Conservation (phyloP, 495 filamentous ascomycete genomes). For the Parathielavia hyrcaniae region DNA sequence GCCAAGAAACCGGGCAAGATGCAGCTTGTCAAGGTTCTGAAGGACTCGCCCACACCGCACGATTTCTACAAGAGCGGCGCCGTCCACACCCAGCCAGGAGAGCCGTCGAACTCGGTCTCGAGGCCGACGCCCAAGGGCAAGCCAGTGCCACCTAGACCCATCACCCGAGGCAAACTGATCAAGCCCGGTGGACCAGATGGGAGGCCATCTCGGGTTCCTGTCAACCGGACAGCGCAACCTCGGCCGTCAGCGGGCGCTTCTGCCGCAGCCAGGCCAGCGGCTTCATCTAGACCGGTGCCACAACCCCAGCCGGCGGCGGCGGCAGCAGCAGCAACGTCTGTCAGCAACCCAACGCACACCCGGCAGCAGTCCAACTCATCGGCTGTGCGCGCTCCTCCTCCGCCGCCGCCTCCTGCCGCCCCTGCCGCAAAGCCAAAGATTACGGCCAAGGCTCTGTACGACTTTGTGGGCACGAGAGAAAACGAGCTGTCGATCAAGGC, state of each 20-base stretch:
- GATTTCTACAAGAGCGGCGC: slow-evolving; percentile 92
- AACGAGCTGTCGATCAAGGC: slow-evolving; percentile 73
- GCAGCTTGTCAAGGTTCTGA: slow-evolving; percentile 76
- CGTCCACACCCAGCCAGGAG: slow-evolving; percentile 79
- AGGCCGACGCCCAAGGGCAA: slow-evolving; percentile 79
- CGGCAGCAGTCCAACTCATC: slow-evolving; percentile 42
- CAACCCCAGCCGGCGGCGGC: slow-evolving; percentile 37
- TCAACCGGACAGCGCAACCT: slow-evolving; percentile 49
- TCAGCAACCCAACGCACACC: slow-evolving; percentile 40
- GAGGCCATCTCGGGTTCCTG: slow-evolving; percentile 60
- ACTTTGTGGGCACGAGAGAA: slow-evolving; percentile 69
- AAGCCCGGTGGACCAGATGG: slow-evolving; percentile 83
- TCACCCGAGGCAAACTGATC: slow-evolving; percentile 84
- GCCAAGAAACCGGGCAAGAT: slow-evolving; percentile 97
- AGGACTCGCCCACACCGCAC: slow-evolving; percentile 67
- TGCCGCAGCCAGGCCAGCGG: slow-evolving; percentile 27
- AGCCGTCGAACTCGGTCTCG: slow-evolving; percentile 76
- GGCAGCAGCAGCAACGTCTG: slow-evolving; percentile 24
- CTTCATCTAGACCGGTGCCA: slow-evolving; percentile 42
- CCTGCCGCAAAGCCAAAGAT: slow-evolving; percentile 59
- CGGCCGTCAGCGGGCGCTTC: slow-evolving; percentile 27
- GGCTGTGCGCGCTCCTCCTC: slow-evolving; percentile 53
- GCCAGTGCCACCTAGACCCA: slow-evolving; percentile 76
- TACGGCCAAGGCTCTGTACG: slow-evolving; percentile 82
- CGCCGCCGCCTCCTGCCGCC: slow-evolving; percentile 68